Evolutionary conservation across 2,329 filamentous ascomycete genomes (phyloP).

Genomic region (Neofusicoccum parvum): DNA sequence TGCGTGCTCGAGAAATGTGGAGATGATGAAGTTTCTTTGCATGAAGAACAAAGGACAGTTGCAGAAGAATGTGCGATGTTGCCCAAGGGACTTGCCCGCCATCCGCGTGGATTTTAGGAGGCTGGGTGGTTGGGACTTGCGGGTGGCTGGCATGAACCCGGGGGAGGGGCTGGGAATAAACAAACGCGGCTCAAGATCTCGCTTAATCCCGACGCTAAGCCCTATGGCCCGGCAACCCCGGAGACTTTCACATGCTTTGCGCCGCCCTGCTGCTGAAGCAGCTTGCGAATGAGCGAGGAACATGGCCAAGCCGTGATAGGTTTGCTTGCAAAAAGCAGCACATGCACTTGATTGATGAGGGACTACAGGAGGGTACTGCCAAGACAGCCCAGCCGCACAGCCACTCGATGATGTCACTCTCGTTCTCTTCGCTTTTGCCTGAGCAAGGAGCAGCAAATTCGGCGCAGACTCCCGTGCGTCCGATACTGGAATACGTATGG

Average conservation of each 20-base stretch:
- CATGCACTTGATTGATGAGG: neutral
- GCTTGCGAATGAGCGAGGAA: no score
- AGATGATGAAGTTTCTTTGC: slow-evolving; percentile 13
- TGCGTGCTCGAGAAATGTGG: slow-evolving; percentile 15
- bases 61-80: neutral
- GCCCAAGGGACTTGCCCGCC: slow-evolving; percentile 1
- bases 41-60: slow-evolving; percentile 10
- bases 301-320: no score
- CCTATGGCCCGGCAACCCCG: slow-evolving; percentile 3
- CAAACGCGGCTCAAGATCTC: slow-evolving; percentile 3
- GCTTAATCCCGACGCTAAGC: slow-evolving; percentile 22
- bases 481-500: neutral
- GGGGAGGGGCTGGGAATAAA: slow-evolving; percentile 16
- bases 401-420: slow-evolving; percentile 8
- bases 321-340: no score
- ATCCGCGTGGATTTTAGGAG: slow-evolving; percentile 1
- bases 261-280: neutral
- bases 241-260: slow-evolving; percentile 13
- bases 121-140: slow-evolving; percentile 12
- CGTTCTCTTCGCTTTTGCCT: no score
- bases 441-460: neutral
- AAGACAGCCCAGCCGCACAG: neutral
- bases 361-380: neutral
- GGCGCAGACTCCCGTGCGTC: neutral
- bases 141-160: slow-evolving; percentile 11